Evolutionary conservation across 345 rosid genomes (phyloP), one percentile per base, ranked within the genome.

Genomic region (Citrus unshiu): DNA sequence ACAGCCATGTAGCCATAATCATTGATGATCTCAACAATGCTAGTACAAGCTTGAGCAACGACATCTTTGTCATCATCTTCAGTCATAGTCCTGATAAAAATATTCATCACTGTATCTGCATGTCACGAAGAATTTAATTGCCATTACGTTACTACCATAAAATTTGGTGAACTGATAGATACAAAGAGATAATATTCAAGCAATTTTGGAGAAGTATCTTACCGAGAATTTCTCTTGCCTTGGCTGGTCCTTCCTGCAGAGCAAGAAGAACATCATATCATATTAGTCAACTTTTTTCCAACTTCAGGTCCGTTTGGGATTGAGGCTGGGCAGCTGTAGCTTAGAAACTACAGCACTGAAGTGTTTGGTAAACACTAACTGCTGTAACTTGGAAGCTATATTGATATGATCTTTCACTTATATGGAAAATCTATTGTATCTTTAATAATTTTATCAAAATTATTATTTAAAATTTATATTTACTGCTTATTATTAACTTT

Each of bases 21-120:
- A 82, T 93, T 92, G 81, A 88, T 80, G 71, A 94, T 94, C 77
- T 94, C 98, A 61, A 92, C 97, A 77, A 90, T 73, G 79, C 93
- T 91, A 86, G 87, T 89, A 87, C 98, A 97, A 85, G 94, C 96
- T 85, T 94, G 91, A 77, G 98, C 97, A 77, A 97, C 99, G 62
- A 94, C 98, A 86, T 93, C 98, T 88, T 92, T 97, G 89, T 97
- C 98, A 59, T 92, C 98, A 90, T 94, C 99, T 24, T 92, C 95
- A 54, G 88, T 86, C 96, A 97, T 94, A 67, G 91, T 83, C 84
- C 91, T 94, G 82, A 93, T 86, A 84, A 87, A 93, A 72, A 88
- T 87, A 74, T 88, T 88, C 92, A 97, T 93, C 80, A 92, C 92
- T 34, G 79, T 88, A 86, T 93, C 98, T 94, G 90, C 78, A 77